Evolutionary conservation across 2,329 filamentous ascomycete genomes (phyloP), one percentile per base, ranked within the genome.

Genomic region (Xylaria sp.): DNA sequence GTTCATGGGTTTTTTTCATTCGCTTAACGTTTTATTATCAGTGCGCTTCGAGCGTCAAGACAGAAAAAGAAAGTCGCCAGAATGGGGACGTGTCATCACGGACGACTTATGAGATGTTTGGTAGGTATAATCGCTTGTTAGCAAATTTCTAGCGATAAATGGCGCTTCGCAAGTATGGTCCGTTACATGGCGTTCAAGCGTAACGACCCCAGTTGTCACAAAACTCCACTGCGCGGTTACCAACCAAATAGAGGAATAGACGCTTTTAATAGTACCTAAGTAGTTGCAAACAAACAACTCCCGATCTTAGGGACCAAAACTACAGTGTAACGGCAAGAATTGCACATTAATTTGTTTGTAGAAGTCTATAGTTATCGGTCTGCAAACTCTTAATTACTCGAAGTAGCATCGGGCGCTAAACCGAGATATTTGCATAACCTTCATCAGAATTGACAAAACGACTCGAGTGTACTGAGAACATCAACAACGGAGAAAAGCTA

Each of bases 111-210:
- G n/a, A 38, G 36, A 10, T 38, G 36, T 38, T 28, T 28, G 57
- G 20, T 42, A 20, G 13, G 44, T 48, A 20, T 48, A 48, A 17
- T 13, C 10, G n/a, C n/a, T 23, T 13, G 23, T 28, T 28, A 26
- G 46, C 38, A 62, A 58, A 44, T 40, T 57, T 36, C 31, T 57
- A n/a, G 48, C 51, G 33, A 66, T 58, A 62, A 66, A 42, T 48
- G 51, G 49, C 58, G 49, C 49, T 48, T 60, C 58, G 28, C 31
- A n/a, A 42, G 23, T 44, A 42, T 17, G 33, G 10, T 23, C 33
- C 57, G 57, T 59, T 59, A 40, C 26, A 59, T 59, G 57, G 26
- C 40, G 40, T 48, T 33, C 57, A 46, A 17, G 17, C 40, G 33
- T 33, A 31, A 20, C 20, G 26, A 17, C 40, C 40, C 26, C 2